phyloP scores from a whole-genome alignment of 495 filamentous ascomycete species.

The Polyplosphaeria fusca region DNA sequence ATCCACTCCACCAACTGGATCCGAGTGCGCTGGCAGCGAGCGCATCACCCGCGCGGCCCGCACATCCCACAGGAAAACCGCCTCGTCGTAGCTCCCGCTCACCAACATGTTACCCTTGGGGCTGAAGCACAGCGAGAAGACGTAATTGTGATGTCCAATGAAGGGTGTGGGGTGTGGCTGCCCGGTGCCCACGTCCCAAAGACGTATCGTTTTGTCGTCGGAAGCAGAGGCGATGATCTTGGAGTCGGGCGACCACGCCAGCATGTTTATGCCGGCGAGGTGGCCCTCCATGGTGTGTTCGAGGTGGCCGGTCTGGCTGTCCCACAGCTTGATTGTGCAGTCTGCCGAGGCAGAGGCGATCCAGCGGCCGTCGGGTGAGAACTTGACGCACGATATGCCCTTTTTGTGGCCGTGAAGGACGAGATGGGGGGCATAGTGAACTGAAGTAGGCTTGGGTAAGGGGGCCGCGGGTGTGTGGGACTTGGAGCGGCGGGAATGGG shows the following conservation, averaged over 20 bases:
- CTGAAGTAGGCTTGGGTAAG: constrained; percentile 43
- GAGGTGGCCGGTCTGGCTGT: constrained; percentile 69
- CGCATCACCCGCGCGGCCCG: constrained; percentile 79
- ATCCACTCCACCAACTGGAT: constrained; percentile 89
- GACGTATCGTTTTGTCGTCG: constrained; percentile 91
- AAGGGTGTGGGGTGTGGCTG: constrained; percentile 64
- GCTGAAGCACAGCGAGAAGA: constrained; percentile 88
- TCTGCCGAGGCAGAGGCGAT: constrained; percentile 79
- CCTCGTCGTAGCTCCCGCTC: constrained; percentile 94
- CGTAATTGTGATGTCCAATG: constrained; percentile 89
- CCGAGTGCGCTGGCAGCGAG: constrained; percentile 87
- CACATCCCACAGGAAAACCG: constrained; percentile 94
- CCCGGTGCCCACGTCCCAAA: constrained; percentile 82
- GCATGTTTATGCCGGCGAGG: constrained; percentile 81
- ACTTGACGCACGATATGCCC: constrained; percentile 80
- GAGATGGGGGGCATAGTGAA: constrained; percentile 61
- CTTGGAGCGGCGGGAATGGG: background rate
- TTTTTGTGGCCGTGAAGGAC: constrained; percentile 71
- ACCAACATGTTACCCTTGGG: constrained; percentile 96
- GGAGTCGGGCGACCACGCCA: constrained; percentile 88
- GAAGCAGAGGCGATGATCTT: constrained; percentile 82
- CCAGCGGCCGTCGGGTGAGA: constrained; percentile 84
- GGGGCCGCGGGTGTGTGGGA: constrained; percentile 4
- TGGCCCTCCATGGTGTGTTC: constrained; percentile 90
- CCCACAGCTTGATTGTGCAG: constrained; percentile 85